Evolutionary conservation across 2,329 filamentous ascomycete genomes (phyloP).

Genomic region (Trichoderma arundinaceum): DNA sequence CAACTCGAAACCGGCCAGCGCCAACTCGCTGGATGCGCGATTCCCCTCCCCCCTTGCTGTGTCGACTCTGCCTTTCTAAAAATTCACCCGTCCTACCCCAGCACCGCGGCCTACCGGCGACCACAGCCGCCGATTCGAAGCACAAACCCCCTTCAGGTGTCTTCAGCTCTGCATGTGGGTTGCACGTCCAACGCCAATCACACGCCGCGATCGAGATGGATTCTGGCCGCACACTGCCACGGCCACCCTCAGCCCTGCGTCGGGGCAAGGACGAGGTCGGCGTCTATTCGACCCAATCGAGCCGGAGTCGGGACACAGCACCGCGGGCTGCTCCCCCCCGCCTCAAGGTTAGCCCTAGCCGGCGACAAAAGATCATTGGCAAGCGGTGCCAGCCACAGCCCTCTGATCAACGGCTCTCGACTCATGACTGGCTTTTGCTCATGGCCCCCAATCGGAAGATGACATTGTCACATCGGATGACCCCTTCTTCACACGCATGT

Average conservation of each 20-base stretch:
- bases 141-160: conserved; percentile 17
- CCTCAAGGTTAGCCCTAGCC: conserved; percentile 5
- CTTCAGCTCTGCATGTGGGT: conserved; percentile 27
- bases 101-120: conserved; percentile 19
- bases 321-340: conserved; percentile 9
- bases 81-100: conserved; percentile 4
- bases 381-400: conserved; percentile 33
- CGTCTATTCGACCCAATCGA: conserved; percentile 45
- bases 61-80: conserved; percentile 15
- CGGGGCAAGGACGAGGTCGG: conserved; percentile 32
- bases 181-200: conserved; percentile 29
- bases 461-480: conserved; percentile 34
- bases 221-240: conserved; percentile 28
- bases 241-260: conserved; percentile 31
- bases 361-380: conserved; percentile 43
- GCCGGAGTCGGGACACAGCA: conserved; percentile 30
- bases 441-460: conserved; percentile 43
- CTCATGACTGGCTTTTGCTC: conserved; percentile 34
- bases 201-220: conserved; percentile 24
- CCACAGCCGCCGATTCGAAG: conserved; percentile 18
- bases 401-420: conserved; percentile 40
- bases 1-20: conserved; percentile 11
- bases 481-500: conserved; percentile 10
- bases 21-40: not conserved
- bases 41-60: conserved; percentile 7